phyloP scores from a whole-genome alignment of 164 flowering plant species.

The Chloranthus sessilifolius region DNA sequence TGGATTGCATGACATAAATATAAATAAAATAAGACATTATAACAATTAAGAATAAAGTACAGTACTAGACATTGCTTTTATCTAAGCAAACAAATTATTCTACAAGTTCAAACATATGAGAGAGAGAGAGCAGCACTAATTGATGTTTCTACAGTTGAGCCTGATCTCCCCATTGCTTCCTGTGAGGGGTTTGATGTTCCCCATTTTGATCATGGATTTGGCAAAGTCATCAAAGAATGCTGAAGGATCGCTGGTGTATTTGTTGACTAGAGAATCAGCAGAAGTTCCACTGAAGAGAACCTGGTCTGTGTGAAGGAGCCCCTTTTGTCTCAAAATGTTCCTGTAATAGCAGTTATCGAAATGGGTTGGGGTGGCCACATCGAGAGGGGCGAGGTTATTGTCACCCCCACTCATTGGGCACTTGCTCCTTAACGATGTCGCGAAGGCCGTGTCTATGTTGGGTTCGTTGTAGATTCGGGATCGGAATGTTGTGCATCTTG shows the following conservation, averaged over 20 bases:
- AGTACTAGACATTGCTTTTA: too few relatives aligned
- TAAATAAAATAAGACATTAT: too few relatives aligned
- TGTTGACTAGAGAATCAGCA: slow-evolving; percentile 15
- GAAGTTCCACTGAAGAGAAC: slow-evolving; percentile 21
- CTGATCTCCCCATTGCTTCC: slow-evolving; percentile 30
- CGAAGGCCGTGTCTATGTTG: slow-evolving; percentile 23
- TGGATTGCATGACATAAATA: too few relatives aligned
- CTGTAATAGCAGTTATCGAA: slow-evolving; percentile 25
- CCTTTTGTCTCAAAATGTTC: slow-evolving; percentile 22
- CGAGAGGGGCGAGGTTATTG: slow-evolving; percentile 17
- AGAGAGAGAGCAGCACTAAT: too few relatives aligned
- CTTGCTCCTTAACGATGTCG: slow-evolving; percentile 7
- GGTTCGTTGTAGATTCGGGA: slow-evolving; percentile 23
- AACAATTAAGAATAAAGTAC: too few relatives aligned
- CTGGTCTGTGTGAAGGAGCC: slow-evolving; percentile 30
- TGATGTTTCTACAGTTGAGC: slow-evolving; percentile 29
- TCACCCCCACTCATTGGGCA: slow-evolving; percentile 27
- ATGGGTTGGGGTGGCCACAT: slow-evolving; percentile 16
- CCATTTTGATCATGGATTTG: slow-evolving; percentile 29
- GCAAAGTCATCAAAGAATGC: slow-evolving; percentile 25
- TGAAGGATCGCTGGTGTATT: slow-evolving; percentile 7
- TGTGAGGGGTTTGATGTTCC: slow-evolving; percentile 24
- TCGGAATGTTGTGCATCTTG: slow-evolving; percentile 29
- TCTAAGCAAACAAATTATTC: too few relatives aligned
- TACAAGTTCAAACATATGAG: too few relatives aligned